Evolutionary conservation across 2,329 filamentous ascomycete genomes (phyloP), one percentile per base, ranked within the genome.

Genomic region (Penicillium sp.): DNA sequence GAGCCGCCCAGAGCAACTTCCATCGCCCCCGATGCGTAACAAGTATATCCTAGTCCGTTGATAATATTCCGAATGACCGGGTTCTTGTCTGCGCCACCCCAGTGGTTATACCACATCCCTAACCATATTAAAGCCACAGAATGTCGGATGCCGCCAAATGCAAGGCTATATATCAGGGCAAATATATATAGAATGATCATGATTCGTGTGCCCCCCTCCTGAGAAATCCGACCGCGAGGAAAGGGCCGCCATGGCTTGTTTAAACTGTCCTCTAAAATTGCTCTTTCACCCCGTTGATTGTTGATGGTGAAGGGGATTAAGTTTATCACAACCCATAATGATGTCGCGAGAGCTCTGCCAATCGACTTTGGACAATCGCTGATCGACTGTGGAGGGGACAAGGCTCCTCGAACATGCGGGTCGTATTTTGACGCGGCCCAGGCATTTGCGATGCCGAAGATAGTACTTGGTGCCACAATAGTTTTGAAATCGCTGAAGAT

Each of bases 181-280:
- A 47, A 30, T 16, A 53, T 11, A 30, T 53, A 56, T 17, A 53
- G 22, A 14, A 17, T 22, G 3, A 65, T 26, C 50, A 58, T 58
- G 2, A 69, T 42, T 16, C 33, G 36, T 4, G 57, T 55, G 0
- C 62, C 59, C 12, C 65, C 50, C 1, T 33, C 10, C 1, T 46
- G 36, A 5, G 61, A 65, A 4, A 73, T 57, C 1, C 63, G 61
- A 6, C 60, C 58, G 2, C 58, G 54, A 4, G 71, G 67, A 12
- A 75, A 55, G 0, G 71, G 68, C 5, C 72, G 62, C 63, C 67
- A 69, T 17, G 75, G 73, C 50, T 78, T 78, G 67, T 79, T 79
- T 48, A 74, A 49, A 0, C 41, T 31, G 59, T 78, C 77, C 55
- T 79, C 77, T 0, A 57, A 43, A 9, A 75, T 59, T 3, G 75